These are phyloP conservation scores for Castanea sativa DNA, from an alignment of 306 rosid species.

Conservation along the genomic window DNA sequence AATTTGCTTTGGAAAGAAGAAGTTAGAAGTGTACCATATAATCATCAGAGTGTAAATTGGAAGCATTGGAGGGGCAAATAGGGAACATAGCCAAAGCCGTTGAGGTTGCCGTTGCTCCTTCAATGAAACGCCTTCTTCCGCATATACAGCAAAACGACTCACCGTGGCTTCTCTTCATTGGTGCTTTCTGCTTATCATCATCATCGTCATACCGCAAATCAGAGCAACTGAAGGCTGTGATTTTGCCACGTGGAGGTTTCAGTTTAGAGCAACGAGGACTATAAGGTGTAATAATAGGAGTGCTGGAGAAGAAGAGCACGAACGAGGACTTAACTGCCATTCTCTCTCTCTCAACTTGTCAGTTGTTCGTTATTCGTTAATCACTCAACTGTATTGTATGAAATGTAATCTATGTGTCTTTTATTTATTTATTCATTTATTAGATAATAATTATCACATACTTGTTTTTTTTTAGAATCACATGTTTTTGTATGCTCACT, in stretches of 20 bases:
- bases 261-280: background rate
- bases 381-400: too few species aligned
- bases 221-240: background rate
- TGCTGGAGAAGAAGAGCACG: background rate
- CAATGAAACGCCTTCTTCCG: conserved; percentile 65
- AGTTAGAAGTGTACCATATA: conserved; percentile 39
- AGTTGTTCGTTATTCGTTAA: too few species aligned
- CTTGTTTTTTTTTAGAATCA: too few species aligned
- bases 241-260: conserved; percentile 12
- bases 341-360: too few species aligned
- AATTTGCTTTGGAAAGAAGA: background rate
- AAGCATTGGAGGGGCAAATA: conserved; percentile 39
- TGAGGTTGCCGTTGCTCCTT: conserved; percentile 39
- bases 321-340: background rate
- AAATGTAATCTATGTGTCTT: too few species aligned
- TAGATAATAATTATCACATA: too few species aligned
- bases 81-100: conserved; percentile 36
- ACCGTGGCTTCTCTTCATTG: conserved; percentile 13
- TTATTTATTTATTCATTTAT: too few species aligned
- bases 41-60: conserved; percentile 43
- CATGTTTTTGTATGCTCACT: too few species aligned
- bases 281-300: background rate
- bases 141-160: conserved; percentile 25
- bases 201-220: background rate
- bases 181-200: conserved; percentile 19